These are phyloP conservation scores for Mycena indigotica DNA, from an alignment of 768 basidiomycete species.

Conservation along the genomic window DNA sequence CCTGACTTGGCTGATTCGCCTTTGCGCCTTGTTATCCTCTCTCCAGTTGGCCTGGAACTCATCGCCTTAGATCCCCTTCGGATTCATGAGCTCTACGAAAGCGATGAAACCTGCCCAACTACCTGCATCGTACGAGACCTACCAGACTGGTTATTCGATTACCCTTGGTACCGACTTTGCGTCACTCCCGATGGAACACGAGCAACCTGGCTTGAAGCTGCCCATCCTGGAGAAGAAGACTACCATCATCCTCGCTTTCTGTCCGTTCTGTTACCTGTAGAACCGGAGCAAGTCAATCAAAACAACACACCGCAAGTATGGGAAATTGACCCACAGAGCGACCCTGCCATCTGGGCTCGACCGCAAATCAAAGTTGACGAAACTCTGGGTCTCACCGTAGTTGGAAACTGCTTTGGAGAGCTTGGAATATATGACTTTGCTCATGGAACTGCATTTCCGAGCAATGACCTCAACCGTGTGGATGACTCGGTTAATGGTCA, in stretches of 20 bases:
- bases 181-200: neutral
- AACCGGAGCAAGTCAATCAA: neutral
- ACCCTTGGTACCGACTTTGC: neutral
- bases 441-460: neutral
- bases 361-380: neutral
- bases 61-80: neutral
- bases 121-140: neutral
- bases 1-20: neutral
- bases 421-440: neutral
- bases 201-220: neutral
- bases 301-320: neutral
- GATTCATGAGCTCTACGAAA: neutral
- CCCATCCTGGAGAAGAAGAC: neutral
- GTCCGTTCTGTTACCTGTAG: neutral
- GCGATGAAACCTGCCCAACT: neutral
- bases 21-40: no score
- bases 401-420: neutral
- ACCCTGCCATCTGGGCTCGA: neutral
- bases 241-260: neutral
- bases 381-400: neutral
- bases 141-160: neutral
- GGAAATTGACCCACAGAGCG: neutral
- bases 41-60: neutral
- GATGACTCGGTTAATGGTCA: neutral
- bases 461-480: neutral